phyloP scores from a whole-genome alignment of 345 rosid genomes.

The Psidium guajava region DNA sequence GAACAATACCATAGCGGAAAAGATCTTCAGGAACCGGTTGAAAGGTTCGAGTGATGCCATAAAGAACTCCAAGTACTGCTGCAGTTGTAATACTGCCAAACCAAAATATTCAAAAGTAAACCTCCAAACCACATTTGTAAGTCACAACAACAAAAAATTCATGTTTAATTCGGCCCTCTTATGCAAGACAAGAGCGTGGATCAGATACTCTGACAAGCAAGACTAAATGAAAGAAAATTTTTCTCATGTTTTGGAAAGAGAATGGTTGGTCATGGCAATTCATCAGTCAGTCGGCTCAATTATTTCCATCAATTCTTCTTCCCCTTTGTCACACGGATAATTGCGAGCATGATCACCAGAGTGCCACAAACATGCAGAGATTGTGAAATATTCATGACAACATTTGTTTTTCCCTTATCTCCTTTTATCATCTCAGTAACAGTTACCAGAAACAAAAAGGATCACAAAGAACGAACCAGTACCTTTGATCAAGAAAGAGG shows the following conservation, averaged over 20 bases:
- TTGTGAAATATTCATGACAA: neutral
- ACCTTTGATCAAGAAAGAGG: constrained; percentile 80
- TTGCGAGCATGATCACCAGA: neutral
- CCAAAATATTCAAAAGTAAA: constrained; percentile 6
- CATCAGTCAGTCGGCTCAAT: neutral
- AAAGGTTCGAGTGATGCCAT: constrained; percentile 47
- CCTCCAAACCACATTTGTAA: neutral
- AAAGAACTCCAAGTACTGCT: constrained; percentile 63
- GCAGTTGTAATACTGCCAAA: constrained; percentile 68
- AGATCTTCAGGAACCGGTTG: constrained; percentile 79
- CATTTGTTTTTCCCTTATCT: neutral
- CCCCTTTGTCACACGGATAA: neutral
- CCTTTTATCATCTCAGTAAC: neutral
- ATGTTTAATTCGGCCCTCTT: neutral
- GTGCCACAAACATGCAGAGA: neutral
- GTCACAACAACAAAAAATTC: neutral
- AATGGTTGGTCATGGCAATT: neutral
- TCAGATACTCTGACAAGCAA: neutral
- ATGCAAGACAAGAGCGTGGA: neutral
- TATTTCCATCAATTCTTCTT: neutral
- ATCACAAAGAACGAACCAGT: neutral
- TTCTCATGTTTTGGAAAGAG: neutral
- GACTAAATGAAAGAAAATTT: neutral
- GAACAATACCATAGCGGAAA: constrained; percentile 58
- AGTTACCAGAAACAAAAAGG: neutral